These are phyloP conservation scores for Kodamaea plutei DNA, from an alignment of 1,139 yeast species.

Conservation along the genomic window DNA sequence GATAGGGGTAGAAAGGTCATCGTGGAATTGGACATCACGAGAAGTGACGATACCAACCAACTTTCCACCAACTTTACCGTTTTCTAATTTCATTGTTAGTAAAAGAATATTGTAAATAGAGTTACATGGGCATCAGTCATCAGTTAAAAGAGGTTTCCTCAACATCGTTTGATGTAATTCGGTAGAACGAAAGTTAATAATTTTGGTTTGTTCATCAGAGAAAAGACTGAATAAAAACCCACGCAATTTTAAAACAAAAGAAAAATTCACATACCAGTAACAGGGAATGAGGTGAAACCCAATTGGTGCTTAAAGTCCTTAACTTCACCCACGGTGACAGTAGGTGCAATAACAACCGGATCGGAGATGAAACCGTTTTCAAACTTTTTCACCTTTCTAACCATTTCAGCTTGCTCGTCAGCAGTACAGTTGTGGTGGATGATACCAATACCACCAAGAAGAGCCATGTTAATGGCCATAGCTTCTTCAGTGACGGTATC, in stretches of 20 bases:
- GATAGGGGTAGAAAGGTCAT: conserved; percentile 58
- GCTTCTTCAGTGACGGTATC: conserved; percentile 96
- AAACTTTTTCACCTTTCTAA: conserved; percentile 88
- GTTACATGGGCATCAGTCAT: conserved; percentile 1
- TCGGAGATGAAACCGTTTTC: conserved; percentile 97
- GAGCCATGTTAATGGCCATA: conserved; percentile 98
- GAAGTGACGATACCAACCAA: conserved; percentile 93
- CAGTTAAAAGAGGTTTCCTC: conserved; percentile 58
- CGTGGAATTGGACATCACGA: conserved; percentile 95
- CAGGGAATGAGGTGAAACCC: conserved; percentile 98
- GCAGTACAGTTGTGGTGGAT: conserved; percentile 95
- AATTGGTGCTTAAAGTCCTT: conserved; percentile 62
- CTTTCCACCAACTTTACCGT: conserved; percentile 84
- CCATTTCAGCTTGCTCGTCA: conserved; percentile 99
- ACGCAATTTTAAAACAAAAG: no score
- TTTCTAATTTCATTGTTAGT: conserved; percentile 44
- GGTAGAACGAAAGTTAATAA: conserved; percentile 99
- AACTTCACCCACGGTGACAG: conserved; percentile 75
- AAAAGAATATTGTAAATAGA: conserved; percentile 2
- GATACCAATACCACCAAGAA: conserved; percentile 98
- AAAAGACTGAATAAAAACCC: no score
- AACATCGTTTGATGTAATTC: conserved; percentile 95
- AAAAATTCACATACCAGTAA: conserved; percentile 80
- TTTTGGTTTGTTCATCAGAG: conserved; percentile 58
- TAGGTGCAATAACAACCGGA: conserved; percentile 82